Evolutionary conservation across 164 flowering plant genomes (phyloP).

Genomic region (Magnolia kwangsiensis): DNA sequence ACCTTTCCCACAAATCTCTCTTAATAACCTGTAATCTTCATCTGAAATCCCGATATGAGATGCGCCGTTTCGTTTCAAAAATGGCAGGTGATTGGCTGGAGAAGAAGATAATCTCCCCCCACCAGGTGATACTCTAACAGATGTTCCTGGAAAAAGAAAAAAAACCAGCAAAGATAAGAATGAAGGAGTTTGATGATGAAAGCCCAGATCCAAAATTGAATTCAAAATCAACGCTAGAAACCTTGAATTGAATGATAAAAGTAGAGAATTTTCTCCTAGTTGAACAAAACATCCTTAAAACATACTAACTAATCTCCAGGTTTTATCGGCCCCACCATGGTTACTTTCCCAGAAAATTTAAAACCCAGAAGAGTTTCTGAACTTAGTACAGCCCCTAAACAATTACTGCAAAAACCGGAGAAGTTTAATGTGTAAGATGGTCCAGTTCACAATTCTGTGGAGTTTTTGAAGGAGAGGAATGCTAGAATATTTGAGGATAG

Average conservation of each 20-base stretch:
- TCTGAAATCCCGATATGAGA: neutral
- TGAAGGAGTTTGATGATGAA: neutral
- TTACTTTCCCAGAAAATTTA: neutral
- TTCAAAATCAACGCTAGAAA: neutral
- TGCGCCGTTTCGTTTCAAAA: neutral
- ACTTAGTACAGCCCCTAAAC: neutral
- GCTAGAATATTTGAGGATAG: neutral
- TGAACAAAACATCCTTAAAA: neutral
- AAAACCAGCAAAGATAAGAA: no score
- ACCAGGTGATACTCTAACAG: neutral
- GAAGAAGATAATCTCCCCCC: slow-evolving; percentile 1
- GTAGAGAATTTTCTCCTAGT: neutral
- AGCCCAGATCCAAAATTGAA: neutral
- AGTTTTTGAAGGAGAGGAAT: neutral
- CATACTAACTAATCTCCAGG: neutral
- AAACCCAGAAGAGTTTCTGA: neutral
- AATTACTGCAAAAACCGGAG: neutral
- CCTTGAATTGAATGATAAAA: neutral
- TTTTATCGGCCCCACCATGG: neutral
- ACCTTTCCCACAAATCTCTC: neutral
- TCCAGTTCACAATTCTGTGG: neutral
- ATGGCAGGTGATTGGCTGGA: neutral
- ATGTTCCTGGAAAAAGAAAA: neutral
- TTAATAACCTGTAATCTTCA: slow-evolving; percentile 3
- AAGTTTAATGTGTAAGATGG: neutral